Conservation (phyloP, 2,329 filamentous ascomycete species). For the Orbilia javanica region DNA sequence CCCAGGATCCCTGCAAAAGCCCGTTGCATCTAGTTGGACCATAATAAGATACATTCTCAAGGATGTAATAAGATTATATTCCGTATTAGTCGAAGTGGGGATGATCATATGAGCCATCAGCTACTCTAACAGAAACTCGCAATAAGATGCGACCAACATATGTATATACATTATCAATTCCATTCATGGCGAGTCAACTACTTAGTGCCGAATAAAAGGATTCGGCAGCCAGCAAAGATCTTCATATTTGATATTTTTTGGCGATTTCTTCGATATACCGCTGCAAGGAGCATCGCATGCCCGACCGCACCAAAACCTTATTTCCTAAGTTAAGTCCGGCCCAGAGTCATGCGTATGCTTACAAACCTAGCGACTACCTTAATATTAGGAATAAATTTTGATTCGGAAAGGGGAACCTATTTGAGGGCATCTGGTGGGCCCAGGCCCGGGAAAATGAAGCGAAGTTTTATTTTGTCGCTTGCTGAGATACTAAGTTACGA, state of each 20-base stretch:
- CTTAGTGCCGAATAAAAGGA: no score
- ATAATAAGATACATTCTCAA: constrained; percentile 7
- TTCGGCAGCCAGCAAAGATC: no score
- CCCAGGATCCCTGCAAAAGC: neutral
- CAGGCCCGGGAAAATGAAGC: constrained; percentile 33
- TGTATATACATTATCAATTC: no score
- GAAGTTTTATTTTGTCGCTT: constrained; percentile 34
- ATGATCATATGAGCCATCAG: neutral
- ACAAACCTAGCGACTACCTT: no score
- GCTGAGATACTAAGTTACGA: neutral
- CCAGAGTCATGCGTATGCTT: no score
- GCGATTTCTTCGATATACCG: no score
- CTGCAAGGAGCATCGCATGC: no score
- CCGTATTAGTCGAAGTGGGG: neutral
- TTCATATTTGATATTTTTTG: no score
- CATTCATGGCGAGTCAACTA: no score
- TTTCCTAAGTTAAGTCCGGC: no score
- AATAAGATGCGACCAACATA: neutral
- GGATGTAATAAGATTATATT: constrained; percentile 19
- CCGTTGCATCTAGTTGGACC: neutral
- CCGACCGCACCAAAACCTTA: no score
- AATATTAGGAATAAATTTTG: neutral
- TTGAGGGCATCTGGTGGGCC: constrained; percentile 1
- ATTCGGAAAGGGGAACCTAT: neutral
- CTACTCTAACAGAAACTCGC: neutral